Base-by-base conservation (phyloP, 1,284 basidiomycete species). In the Trichosporon sp. region DNA sequence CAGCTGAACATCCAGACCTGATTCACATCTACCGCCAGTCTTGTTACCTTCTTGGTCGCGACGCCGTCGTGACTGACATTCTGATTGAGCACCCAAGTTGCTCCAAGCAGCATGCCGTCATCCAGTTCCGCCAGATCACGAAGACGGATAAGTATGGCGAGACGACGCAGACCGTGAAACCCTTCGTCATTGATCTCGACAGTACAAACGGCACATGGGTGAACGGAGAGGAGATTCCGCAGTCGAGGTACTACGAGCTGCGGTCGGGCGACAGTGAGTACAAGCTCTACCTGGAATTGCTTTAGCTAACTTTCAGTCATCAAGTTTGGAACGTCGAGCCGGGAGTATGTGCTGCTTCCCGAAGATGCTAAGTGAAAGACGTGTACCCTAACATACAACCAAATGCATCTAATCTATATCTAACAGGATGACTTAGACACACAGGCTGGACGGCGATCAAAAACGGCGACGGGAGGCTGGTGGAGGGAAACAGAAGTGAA, bases 81-180 rank as follows among this genome's bases (percentile, higher is more conserved):
- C 88, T 91, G 1, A 85, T 98, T 51, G 94, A 96, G 72, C 96
- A 99, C 81, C 95, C 96, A 0, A 98, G 96, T 4, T 95, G 93
- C 77, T 99, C 96, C 0, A 99, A 99, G 81, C 97, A 99, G 81
- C 97, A 99, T 80, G 96, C 96, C 26, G 97, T 91, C 3, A 91
- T 99, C 48, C 97, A 99, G 85, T 95, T 92, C 85, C 91, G 96
- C 26, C 91, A 91, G 78, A 88, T 96, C 1, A 89, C 89, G 74
- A 90, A 92, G 77, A 92, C 91, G 78, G 92, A 96, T 81, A 94
- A 98, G 80, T 93, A 90, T 77, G 96, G 96, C 2, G 89, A 88
- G 69, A 86, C 88, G 7, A 94, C 92, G 79, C 87, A 88, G 10
- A 85, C 87, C 1, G 88, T 94, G 67, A 97, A 97, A 94, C 95